phyloP scores from a whole-genome alignment of 805 yeast species.

The Yarrowia alimentaria region DNA sequence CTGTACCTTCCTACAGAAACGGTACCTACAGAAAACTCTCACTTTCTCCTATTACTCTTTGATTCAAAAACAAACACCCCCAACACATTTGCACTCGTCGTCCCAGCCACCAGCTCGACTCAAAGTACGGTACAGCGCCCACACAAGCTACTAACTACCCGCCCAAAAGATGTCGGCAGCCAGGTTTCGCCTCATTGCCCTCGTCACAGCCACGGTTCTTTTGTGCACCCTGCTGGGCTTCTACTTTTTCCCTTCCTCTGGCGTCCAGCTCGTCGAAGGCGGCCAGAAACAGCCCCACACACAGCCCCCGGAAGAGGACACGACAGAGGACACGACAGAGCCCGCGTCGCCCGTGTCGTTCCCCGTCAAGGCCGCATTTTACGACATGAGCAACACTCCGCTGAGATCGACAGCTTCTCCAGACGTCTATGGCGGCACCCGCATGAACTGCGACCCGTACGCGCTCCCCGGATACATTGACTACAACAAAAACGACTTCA shows the following conservation, averaged over 20 bases:
- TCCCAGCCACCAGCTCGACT: too few species aligned
- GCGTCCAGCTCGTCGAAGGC: too few species aligned
- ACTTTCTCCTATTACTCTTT: too few species aligned
- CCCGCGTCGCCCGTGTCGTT: background rate
- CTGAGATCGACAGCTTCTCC: slow-evolving; percentile 1
- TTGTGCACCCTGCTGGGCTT: slow-evolving; percentile 1
- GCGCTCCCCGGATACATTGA: slow-evolving; percentile 22
- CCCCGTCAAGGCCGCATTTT: slow-evolving; percentile 8
- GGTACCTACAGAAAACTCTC: too few species aligned
- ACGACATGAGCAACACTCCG: slow-evolving; percentile 2
- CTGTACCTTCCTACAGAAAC: too few species aligned
- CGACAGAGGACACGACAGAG: too few species aligned
- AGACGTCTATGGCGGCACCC: slow-evolving; percentile 10
- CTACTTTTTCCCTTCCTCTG: background rate
- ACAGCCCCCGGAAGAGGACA: too few species aligned
- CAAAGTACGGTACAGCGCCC: too few species aligned
- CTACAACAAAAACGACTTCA: slow-evolving; percentile 20
- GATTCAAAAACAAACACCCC: too few species aligned
- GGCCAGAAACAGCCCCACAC: too few species aligned
- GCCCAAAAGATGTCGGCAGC: slow-evolving; percentile 9
- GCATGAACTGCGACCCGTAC: slow-evolving; percentile 27
- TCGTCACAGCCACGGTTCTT: background rate
- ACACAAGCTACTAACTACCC: too few species aligned
- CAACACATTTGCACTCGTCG: too few species aligned
- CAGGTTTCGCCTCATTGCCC: slow-evolving; percentile 17